phyloP scores from a whole-genome alignment of 306 rosid genomes.

The Inga oerstediana region DNA sequence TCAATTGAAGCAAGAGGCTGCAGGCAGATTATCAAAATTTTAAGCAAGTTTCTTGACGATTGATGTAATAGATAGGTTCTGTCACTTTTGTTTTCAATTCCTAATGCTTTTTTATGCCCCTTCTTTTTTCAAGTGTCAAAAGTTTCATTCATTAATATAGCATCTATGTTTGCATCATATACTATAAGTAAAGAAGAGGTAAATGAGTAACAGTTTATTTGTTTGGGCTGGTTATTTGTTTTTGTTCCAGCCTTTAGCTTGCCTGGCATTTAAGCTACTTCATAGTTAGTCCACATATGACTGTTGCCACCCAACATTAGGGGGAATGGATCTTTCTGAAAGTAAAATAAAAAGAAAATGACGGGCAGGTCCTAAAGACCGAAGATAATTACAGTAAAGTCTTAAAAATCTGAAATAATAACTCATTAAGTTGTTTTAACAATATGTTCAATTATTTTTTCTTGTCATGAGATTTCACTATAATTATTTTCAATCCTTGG shows the following conservation, averaged over 20 bases:
- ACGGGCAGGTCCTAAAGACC: no score
- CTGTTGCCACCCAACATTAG: neutral
- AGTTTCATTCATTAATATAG: neutral
- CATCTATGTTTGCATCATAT: neutral
- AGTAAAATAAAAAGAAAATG: no score
- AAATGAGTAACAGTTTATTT: conserved; percentile 9
- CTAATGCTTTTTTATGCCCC: neutral
- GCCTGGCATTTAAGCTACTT: no score
- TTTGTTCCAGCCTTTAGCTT: neutral
- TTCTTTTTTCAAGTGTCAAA: conserved; percentile 6
- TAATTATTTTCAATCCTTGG: no score
- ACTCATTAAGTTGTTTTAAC: no score
- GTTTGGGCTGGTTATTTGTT: neutral
- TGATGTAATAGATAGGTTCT: neutral
- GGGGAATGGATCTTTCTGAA: neutral
- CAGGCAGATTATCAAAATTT: neutral
- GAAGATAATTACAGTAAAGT: no score
- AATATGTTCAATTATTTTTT: no score
- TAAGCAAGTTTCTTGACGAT: neutral
- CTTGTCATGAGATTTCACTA: no score
- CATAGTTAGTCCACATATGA: neutral
- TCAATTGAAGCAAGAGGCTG: neutral
- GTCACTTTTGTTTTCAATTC: neutral
- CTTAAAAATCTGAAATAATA: no score
- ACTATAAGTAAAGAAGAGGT: neutral